Base-by-base conservation (phyloP, 305 asterid species). In the Fraxinus platypoda region DNA sequence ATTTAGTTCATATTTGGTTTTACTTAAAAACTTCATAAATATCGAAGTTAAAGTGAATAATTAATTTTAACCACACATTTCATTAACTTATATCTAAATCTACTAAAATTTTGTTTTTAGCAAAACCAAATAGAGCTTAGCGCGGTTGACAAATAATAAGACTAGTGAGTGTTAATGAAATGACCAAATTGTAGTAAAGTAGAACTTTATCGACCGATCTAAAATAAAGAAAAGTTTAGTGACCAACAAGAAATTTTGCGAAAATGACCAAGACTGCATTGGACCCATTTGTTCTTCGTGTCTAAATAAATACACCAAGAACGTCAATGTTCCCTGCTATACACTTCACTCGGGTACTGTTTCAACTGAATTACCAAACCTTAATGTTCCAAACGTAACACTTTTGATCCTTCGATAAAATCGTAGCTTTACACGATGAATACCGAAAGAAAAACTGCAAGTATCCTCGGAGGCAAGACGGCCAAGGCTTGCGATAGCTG, bases 401-500 rank as follows among this genome's bases (percentile, higher is more conserved):
- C 70, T 59, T 59, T 23, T 2, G 28, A 5, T 1, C 30, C 70
- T 59, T 23, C 23, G 0, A 21, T 19, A 1, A 13, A 46, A 46
- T 46, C n/a, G 1, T 23, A 21, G 57, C 57, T 46, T 46, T 46
- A 3, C n/a, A 46, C 19, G 2, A 88, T 76, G 86, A 87, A 81
- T 82, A 70, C 68, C 72, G 87, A 82, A 66, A 85, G 80, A 1
- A 91, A 89, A 85, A 81, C 84, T 2, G 93, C 95, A 3, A 91
- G 88, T 71, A 92, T 86, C 15, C 78, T 92, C 0, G 91, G 91
- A 9, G 93, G 93, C 41, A 90, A 88, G 78, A 90, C 93, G 0
- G 94, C 93, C 3, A 84, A 94, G 81, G 91, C 95, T n/a, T 94
- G 97, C 6, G 96, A 94, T 33, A 90, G 90, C 90, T 94, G 98